These are phyloP conservation scores for Microbotryum lychnidis-dioicae DNA, from an alignment of 1,284 basidiomycete genomes.

Conservation along the genomic window DNA sequence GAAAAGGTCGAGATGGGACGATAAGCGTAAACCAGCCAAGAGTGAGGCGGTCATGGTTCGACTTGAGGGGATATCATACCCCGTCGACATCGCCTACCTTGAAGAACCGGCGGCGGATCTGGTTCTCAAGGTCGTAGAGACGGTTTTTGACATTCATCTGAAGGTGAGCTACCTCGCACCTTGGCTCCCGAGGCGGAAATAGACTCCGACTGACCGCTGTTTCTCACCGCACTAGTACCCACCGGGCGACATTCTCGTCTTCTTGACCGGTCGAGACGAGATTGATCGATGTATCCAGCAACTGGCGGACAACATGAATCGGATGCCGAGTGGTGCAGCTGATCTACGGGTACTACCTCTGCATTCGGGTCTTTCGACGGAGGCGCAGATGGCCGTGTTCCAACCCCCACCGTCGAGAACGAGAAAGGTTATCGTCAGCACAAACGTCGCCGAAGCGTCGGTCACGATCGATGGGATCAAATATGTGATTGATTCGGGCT, in stretches of 20 bases:
- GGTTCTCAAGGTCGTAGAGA: conserved; percentile 39
- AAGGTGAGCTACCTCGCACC: conserved; percentile 48
- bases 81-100: conserved; percentile 42
- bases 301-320: conserved; percentile 65
- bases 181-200: too few relatives aligned
- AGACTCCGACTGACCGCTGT: neutral
- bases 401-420: conserved; percentile 60
- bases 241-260: conserved; percentile 45
- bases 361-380: conserved; percentile 75
- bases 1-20: conserved; percentile 15
- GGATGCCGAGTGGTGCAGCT: conserved; percentile 51
- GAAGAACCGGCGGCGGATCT: conserved; percentile 39
- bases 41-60: conserved; percentile 37
- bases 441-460: conserved; percentile 95
- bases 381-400: conserved; percentile 81
- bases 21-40: conserved; percentile 15
- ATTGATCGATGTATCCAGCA: conserved; percentile 70
- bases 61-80: conserved; percentile 40
- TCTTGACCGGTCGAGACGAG: conserved; percentile 42
- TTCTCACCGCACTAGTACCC: conserved; percentile 33
- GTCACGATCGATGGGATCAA: conserved; percentile 93
- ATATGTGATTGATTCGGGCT: conserved; percentile 91
- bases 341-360: conserved; percentile 58
- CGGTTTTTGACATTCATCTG: conserved; percentile 42
- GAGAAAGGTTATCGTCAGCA: conserved; percentile 85